Percentiles rank a stretch among this genome's conserved stretches.
phyloP scores from a whole-genome alignment of 1,284 basidiomycete species.

The Paramarasmius palmivorus region DNA sequence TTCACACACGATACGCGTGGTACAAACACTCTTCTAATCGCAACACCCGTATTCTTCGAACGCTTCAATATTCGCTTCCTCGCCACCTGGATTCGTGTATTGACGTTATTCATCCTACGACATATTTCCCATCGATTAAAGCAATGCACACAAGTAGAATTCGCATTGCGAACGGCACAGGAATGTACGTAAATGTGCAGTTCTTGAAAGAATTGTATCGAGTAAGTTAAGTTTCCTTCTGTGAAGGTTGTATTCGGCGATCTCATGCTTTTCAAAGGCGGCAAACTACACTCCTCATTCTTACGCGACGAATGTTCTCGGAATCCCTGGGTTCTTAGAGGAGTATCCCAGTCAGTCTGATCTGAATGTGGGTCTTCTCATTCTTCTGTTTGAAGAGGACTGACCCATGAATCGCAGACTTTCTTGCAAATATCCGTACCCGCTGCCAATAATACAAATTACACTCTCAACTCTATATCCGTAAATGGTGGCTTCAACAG shows the following conservation, averaged over 20 bases:
- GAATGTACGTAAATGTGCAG: conserved; percentile 57
- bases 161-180: no score
- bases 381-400: neutral
- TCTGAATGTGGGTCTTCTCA: conserved; percentile 35
- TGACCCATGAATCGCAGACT: conserved; percentile 34
- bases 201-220: conserved; percentile 64
- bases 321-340: conserved; percentile 58
- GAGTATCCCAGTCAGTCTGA: conserved; percentile 56
- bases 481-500: conserved; percentile 61
- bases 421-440: conserved; percentile 55
- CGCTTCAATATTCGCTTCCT: conserved; percentile 57
- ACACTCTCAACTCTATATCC: conserved; percentile 51
- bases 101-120: conserved; percentile 57
- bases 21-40: conserved; percentile 48
- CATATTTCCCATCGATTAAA: conserved; percentile 54
- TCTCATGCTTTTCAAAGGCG: conserved; percentile 33
- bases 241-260: neutral
- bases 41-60: conserved; percentile 42
- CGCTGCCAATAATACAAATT: conserved; percentile 51
- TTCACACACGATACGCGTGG: conserved; percentile 53
- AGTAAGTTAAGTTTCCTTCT: conserved; percentile 1
- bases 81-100: conserved; percentile 49
- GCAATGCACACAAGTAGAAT: conserved; percentile 21
- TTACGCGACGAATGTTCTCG: conserved; percentile 47
- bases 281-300: conserved; percentile 47